Evolutionary conservation across 768 basidiomycete species (phyloP), one percentile per base, ranked within the genome.

Genomic region (Russula dissimulans): DNA sequence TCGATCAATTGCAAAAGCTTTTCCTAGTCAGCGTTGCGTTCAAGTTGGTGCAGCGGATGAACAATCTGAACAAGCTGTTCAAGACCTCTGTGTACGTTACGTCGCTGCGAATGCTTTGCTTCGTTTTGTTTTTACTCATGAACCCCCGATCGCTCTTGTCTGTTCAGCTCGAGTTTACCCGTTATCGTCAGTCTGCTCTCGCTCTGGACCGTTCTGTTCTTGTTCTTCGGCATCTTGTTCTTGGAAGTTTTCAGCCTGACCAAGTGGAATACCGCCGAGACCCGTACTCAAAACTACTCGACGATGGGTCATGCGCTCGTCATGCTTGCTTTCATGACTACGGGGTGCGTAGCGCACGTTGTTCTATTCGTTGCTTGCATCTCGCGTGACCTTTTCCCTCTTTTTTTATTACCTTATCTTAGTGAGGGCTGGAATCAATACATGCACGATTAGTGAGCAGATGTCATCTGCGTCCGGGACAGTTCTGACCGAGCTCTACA

Each of bases 391-490:
- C 65, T 54, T 64, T 11, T 9, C 39, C 32, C 26, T 2, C 14
- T 12, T 41, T 41, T 41, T 43, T n/a, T 10, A 2, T 17, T 2
- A 26, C 11, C 36, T 5, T 6, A 42, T 29, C 43, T 7, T 64
- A 94, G 94, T 9, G 95, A 97, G 71, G 91, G 86, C 0, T 98
- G 95, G 95, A 97, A 97, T 70, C 84, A 87, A 66, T 97, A 87
- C 71, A 97, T 97, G 95, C 95, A 97, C 69, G 91, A 97, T 73
- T 95, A 84, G 91, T 94, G 70, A 68, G 87, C 34, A 6, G 39
- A 4, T 12, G 1, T 14, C 4, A 14, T 15, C 12, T 7, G 11
- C 26, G 11, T 18, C 14, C 38, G 22, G 22, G 22, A 2, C 22
- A 26, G 1, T 39, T 46, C 46, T 67, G 22, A 68, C 60, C 48